Percentiles rank a stretch among this genome's conserved stretches.
Evolutionary conservation across 192 early-diverging fungal genomes (phyloP).

Genomic region (Coemansia sp.): DNA sequence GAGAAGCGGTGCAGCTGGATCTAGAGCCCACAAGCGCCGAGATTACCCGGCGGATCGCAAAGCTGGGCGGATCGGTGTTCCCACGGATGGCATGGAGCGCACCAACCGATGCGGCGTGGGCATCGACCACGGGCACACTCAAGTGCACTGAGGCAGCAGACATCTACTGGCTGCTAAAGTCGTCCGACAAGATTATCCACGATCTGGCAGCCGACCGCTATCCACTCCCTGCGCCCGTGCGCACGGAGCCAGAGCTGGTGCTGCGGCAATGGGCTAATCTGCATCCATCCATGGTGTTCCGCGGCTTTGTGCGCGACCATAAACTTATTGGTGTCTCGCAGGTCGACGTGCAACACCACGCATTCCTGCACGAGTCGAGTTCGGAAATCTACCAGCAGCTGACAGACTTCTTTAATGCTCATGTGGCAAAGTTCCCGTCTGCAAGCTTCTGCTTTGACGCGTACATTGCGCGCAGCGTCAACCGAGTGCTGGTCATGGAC

Average conservation of each 20-base stretch:
- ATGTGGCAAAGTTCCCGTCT: conserved; percentile 62
- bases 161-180: conserved; percentile 85
- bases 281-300: conserved; percentile 88
- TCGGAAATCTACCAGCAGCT: conserved; percentile 59
- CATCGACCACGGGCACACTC: conserved; percentile 71
- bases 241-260: conserved; percentile 63
- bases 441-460: conserved; percentile 85
- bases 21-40: conserved; percentile 15
- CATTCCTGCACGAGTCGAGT: conserved; percentile 62
- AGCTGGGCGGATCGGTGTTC: conserved; percentile 78
- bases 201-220: conserved; percentile 80
- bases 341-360: conserved; percentile 82
- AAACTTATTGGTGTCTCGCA: conserved; percentile 79
- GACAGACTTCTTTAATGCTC: conserved; percentile 60
- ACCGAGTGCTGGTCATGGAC: conserved; percentile 75
- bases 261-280: conserved; percentile 89
- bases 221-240: conserved; percentile 24
- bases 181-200: conserved; percentile 83
- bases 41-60: conserved; percentile 64
- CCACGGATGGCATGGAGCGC: conserved; percentile 96
- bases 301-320: conserved; percentile 82
- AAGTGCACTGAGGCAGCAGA: conserved; percentile 74
- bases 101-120: conserved; percentile 92
- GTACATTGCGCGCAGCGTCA: conserved; percentile 63
- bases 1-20: not conserved